Percentiles rank a stretch among this genome's conserved stretches.
These are phyloP conservation scores for Suillus tomentosus DNA, from an alignment of 768 basidiomycete species.

Conservation along the genomic window DNA sequence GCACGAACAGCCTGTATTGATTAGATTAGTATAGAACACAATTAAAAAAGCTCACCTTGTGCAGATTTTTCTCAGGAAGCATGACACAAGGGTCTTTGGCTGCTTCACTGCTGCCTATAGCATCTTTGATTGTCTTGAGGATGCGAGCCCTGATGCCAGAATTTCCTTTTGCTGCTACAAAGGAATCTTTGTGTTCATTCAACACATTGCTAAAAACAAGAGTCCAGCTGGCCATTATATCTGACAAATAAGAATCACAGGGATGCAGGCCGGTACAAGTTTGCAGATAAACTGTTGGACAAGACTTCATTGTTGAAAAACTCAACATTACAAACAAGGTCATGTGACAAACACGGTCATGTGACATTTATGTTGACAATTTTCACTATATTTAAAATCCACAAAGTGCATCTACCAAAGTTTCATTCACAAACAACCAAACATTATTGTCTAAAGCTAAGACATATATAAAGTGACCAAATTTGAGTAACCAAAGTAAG, in stretches of 20 bases:
- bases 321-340: not conserved
- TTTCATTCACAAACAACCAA: not conserved
- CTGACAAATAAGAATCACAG: not conserved
- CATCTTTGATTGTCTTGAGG: not conserved
- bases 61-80: not conserved
- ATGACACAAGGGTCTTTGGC: not conserved
- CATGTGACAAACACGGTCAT: not conserved
- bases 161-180: not conserved
- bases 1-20: not conserved
- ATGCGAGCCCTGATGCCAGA: not conserved
- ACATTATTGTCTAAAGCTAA: not conserved
- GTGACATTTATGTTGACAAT: not conserved
- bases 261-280: not conserved
- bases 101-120: not conserved
- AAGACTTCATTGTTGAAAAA: not conserved
- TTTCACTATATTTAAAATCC: no score
- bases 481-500: not conserved
- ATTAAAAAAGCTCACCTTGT: not conserved
- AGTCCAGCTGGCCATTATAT: constrained; percentile 3
- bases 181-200: not conserved
- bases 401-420: not conserved
- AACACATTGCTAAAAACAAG: not conserved
- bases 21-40: not conserved
- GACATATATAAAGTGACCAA: not conserved
- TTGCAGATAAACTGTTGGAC: not conserved